phyloP scores from a whole-genome alignment of 441 rosid species.

The Bruguiera hainesii region DNA sequence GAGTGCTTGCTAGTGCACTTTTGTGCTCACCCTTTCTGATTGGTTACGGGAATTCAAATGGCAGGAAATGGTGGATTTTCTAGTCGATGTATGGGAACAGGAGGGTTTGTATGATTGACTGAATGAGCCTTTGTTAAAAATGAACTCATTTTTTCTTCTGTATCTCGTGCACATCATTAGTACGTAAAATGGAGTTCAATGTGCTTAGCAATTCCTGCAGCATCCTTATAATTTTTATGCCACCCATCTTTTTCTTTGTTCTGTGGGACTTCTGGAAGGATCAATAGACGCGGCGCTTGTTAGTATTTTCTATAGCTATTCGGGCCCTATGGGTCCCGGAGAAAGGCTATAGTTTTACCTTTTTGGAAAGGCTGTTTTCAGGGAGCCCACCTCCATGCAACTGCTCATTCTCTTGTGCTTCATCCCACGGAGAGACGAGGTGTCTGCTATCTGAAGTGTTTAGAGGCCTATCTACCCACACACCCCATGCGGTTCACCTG shows the following conservation, averaged over 20 bases:
- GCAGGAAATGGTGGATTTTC: conserved; percentile 75
- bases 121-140: conserved; percentile 1
- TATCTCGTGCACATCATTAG: not conserved
- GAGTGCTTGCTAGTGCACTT: not conserved
- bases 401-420: too few relatives aligned
- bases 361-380: not conserved
- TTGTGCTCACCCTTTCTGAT: not conserved
- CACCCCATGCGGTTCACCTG: too few relatives aligned
- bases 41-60: conserved; percentile 13
- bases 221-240: not conserved
- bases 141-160: not conserved
- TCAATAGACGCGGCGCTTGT: too few relatives aligned
- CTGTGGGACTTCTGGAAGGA: too few relatives aligned
- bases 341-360: not conserved
- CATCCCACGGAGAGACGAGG: too few relatives aligned
- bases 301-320: not conserved
- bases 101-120: conserved; percentile 67
- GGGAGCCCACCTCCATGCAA: too few relatives aligned
- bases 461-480: too few relatives aligned
- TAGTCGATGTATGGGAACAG: conserved; percentile 75
- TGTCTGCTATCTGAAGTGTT: too few relatives aligned
- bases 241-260: too few relatives aligned
- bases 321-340: not conserved
- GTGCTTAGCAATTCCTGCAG: not conserved
- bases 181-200: conserved; percentile 4